Evolutionary conservation across 345 rosid species (phyloP).

Genomic region (Cardamine occulta): DNA sequence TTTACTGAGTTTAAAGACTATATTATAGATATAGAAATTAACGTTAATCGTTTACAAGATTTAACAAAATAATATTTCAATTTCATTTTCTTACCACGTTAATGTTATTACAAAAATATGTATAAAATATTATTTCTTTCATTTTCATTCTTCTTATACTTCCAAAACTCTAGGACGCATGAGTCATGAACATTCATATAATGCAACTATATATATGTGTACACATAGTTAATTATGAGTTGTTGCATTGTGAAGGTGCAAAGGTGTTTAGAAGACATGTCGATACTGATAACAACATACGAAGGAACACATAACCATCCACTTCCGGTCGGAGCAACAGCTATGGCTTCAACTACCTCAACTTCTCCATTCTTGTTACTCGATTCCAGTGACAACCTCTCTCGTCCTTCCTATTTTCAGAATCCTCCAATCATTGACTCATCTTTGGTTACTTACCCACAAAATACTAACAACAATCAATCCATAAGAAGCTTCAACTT

Average conservation of each 20-base stretch:
- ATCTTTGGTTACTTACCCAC: constrained; percentile 18
- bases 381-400: constrained; percentile 41
- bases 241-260: constrained; percentile 45
- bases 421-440: constrained; percentile 2
- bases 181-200: too few relatives aligned
- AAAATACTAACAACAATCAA: constrained; percentile 22
- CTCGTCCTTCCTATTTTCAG: constrained; percentile 30
- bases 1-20: too few relatives aligned
- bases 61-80: too few relatives aligned
- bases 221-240: neutral
- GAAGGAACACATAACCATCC: constrained; percentile 61
- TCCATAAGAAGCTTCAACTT: constrained; percentile 39
- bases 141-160: too few relatives aligned
- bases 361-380: constrained; percentile 45
- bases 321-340: constrained; percentile 53
- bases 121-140: too few relatives aligned
- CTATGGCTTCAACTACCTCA: constrained; percentile 54
- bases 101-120: too few relatives aligned
- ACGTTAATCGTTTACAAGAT: too few relatives aligned
- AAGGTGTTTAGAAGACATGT: constrained; percentile 53
- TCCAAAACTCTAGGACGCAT: too few relatives aligned
- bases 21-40: too few relatives aligned
- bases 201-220: neutral
- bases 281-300: constrained; percentile 52
- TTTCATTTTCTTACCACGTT: too few relatives aligned